Conservation (phyloP, 495 filamentous ascomycete genomes). For the Neurospora sp. region DNA sequence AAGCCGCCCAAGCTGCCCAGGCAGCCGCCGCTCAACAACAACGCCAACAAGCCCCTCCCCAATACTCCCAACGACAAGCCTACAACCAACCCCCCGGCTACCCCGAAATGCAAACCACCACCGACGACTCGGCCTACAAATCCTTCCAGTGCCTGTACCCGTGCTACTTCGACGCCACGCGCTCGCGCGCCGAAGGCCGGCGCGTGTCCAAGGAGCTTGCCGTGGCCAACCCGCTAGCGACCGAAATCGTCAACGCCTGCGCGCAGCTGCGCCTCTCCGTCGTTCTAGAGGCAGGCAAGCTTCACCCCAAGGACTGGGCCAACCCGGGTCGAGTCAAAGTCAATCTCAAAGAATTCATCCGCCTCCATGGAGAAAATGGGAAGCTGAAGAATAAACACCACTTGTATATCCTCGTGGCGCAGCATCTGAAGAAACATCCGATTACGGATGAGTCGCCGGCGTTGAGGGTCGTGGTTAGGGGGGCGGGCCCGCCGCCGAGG, state of each 20-base stretch:
- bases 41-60: conserved; percentile 9
- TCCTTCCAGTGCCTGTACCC: conserved; percentile 86
- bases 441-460: conserved; percentile 55
- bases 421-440: conserved; percentile 66
- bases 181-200: conserved; percentile 67
- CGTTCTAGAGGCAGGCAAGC: conserved; percentile 82
- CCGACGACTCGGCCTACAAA: conserved; percentile 52
- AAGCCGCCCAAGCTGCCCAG: conserved; percentile 18
- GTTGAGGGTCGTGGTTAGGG: conserved; percentile 59
- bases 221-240: conserved; percentile 75
- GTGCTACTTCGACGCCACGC: conserved; percentile 76
- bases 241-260: conserved; percentile 81
- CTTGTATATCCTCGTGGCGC: conserved; percentile 65
- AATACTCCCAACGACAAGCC: conserved; percentile 7
- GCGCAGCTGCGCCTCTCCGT: conserved; percentile 59
- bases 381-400: conserved; percentile 81
- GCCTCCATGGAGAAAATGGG: neutral
- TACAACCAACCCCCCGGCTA: conserved; percentile 13
- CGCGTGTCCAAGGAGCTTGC: conserved; percentile 62
- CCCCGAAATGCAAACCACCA: conserved; percentile 28
- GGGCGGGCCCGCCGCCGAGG: conserved; percentile 33
- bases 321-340: conserved; percentile 89
- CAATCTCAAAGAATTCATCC: conserved; percentile 48
- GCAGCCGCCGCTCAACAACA: conserved; percentile 21
- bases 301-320: conserved; percentile 93